phyloP scores from a whole-genome alignment of 2,329 filamentous ascomycete species.

The Diaporthe sp. region DNA sequence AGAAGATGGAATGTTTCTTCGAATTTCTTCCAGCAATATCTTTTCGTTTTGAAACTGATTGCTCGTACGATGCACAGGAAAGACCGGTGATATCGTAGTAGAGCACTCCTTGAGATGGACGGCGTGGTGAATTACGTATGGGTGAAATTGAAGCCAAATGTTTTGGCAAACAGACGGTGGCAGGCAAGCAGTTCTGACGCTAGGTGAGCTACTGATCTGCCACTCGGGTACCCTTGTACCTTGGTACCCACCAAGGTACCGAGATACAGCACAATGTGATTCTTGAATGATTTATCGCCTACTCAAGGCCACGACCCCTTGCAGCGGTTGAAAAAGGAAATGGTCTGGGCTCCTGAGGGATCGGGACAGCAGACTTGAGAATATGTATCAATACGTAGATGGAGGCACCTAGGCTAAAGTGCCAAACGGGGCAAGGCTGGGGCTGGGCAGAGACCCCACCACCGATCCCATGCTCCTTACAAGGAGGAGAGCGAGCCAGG shows the following conservation, averaged over 20 bases:
- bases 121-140: background rate
- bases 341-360: background rate
- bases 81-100: background rate
- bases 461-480: background rate
- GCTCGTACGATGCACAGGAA: background rate
- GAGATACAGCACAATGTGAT: background rate
- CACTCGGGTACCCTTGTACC: background rate
- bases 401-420: too few relatives aligned
- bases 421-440: slow-evolving; percentile 7
- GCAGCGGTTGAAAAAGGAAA: background rate
- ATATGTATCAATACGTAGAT: background rate
- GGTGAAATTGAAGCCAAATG: background rate
- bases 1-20: background rate
- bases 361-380: background rate
- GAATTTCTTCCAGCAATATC: background rate
- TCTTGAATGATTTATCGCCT: too few relatives aligned
- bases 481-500: background rate
- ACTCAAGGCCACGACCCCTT: background rate
- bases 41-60: background rate
- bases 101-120: background rate
- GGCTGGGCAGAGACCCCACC: background rate
- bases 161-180: background rate
- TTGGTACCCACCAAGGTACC: background rate
- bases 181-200: background rate
- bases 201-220: background rate